These are phyloP conservation scores for Microdochium bolleyi DNA, from an alignment of 2,329 filamentous ascomycete species.

Conservation along the genomic window DNA sequence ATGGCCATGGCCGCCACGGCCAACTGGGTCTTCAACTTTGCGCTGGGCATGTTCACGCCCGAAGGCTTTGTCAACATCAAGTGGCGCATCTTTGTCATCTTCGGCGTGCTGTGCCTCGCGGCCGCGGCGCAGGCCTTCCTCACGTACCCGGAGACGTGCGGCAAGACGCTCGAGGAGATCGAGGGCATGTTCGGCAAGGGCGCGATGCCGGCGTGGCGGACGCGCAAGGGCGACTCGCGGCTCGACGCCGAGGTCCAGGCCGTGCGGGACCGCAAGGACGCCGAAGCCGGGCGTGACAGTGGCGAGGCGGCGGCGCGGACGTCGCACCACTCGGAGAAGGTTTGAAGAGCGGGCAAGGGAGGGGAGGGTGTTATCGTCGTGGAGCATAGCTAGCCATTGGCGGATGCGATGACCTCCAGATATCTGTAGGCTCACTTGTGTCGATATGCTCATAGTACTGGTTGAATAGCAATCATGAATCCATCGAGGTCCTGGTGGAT, in stretches of 20 bases:
- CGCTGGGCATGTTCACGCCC: slow-evolving; percentile 49
- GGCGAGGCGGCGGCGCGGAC: neutral
- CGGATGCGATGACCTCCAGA: too few relatives aligned
- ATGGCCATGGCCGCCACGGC: slow-evolving; percentile 48
- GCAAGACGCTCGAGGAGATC: slow-evolving; percentile 30
- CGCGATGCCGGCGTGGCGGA: slow-evolving; percentile 29
- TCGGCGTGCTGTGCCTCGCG: slow-evolving; percentile 25
- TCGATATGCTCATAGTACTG: too few relatives aligned
- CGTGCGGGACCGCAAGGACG: slow-evolving; percentile 14
- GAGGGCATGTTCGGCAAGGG: slow-evolving; percentile 24
- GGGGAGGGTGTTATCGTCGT: too few relatives aligned
- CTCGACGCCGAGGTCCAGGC: slow-evolving; percentile 19
- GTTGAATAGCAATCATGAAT: too few relatives aligned
- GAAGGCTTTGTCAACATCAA: slow-evolving; percentile 50
- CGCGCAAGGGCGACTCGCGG: slow-evolving; percentile 18
- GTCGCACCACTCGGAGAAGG: neutral
- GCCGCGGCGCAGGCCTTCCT: slow-evolving; percentile 24
- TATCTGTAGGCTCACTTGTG: too few relatives aligned
- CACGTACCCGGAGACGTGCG: slow-evolving; percentile 26
- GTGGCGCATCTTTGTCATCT: slow-evolving; percentile 38
- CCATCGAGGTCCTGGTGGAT: too few relatives aligned
- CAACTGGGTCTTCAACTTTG: slow-evolving; percentile 52
- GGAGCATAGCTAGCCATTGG: too few relatives aligned
- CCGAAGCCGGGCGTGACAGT: neutral
- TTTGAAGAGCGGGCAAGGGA: neutral